Percentiles rank a stretch among this genome's conserved stretches.
Evolutionary conservation across 768 basidiomycete species (phyloP).

Genomic region (Peribolospora baueri): DNA sequence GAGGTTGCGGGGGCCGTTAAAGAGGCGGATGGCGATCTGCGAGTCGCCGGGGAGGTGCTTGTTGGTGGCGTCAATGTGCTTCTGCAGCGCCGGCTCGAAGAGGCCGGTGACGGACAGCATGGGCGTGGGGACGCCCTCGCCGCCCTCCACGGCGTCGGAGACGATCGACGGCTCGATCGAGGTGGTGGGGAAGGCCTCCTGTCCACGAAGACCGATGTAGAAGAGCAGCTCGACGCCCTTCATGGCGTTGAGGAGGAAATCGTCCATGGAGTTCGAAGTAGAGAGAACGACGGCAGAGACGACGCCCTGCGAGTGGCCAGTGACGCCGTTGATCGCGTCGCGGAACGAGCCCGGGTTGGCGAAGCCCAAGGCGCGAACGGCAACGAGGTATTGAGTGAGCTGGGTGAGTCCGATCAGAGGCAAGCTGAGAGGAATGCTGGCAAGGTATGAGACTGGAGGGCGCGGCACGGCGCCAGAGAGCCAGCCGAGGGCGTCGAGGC

Average conservation of each 20-base stretch:
- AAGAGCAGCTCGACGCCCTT: conserved; percentile 84
- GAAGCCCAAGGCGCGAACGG: conserved; percentile 47
- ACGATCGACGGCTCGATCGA: conserved; percentile 70
- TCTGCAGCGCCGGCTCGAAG: conserved; percentile 38
- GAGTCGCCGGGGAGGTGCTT: conserved; percentile 53
- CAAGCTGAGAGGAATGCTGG: conserved; percentile 76
- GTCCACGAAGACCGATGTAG: conserved; percentile 75
- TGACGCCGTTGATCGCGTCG: conserved; percentile 51
- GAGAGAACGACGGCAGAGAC: conserved; percentile 78
- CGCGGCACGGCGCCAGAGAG: conserved; percentile 42
- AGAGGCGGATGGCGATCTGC: conserved; percentile 58
- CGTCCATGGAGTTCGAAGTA: conserved; percentile 39
- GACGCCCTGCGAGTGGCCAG: conserved; percentile 93
- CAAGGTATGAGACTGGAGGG: conserved; percentile 63
- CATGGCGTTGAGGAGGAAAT: conserved; percentile 42
- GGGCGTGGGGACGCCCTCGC: conserved; percentile 75
- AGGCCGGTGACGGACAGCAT: conserved; percentile 84
- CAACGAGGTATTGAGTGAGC: conserved; percentile 69
- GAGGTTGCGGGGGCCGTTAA: conserved; percentile 74
- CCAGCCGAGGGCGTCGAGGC: conserved; percentile 65
- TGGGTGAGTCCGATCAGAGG: conserved; percentile 93
- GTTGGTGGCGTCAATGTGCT: conserved; percentile 68
- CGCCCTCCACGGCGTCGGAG: conserved; percentile 66
- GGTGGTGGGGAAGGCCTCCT: conserved; percentile 78
- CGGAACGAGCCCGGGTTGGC: conserved; percentile 31